Conservation (phyloP, 176 grass and related monocot genomes). For the Hordeum marinum region DNA sequence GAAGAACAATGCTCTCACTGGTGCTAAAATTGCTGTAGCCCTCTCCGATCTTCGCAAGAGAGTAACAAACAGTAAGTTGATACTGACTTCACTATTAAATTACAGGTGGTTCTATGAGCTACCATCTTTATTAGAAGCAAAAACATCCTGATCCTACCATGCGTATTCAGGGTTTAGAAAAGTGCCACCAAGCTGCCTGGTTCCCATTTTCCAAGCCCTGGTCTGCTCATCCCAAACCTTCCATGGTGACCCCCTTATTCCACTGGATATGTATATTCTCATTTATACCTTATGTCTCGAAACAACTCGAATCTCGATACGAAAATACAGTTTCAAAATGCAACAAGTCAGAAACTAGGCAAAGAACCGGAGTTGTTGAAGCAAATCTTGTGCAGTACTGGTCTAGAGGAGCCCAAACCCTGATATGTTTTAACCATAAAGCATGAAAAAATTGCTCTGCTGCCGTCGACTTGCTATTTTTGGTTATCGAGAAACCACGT, state of each 20-base stretch:
- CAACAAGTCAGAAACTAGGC: not conserved
- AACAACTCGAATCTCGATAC: no score
- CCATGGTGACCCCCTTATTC: not conserved
- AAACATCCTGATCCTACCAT: not conserved
- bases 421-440: not conserved
- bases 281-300: no score
- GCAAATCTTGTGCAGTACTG: not conserved
- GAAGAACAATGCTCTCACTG: slow-evolving; percentile 86
- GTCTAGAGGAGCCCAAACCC: not conserved
- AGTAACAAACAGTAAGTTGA: slow-evolving; percentile 32
- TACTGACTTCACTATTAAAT: not conserved
- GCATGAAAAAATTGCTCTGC: not conserved
- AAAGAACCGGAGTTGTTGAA: not conserved
- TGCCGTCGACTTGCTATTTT: not conserved
- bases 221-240: not conserved
- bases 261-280: not conserved
- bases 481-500: not conserved
- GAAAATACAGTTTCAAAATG: not conserved
- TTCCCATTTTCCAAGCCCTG: not conserved
- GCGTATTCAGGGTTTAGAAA: not conserved
- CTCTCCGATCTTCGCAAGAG: slow-evolving; percentile 49
- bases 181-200: not conserved
- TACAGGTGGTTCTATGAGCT: not conserved
- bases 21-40: slow-evolving; percentile 70
- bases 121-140: not conserved